Base-by-base conservation (phyloP, 805 yeast genomes). In the Sugiyamaella floridensis region DNA sequence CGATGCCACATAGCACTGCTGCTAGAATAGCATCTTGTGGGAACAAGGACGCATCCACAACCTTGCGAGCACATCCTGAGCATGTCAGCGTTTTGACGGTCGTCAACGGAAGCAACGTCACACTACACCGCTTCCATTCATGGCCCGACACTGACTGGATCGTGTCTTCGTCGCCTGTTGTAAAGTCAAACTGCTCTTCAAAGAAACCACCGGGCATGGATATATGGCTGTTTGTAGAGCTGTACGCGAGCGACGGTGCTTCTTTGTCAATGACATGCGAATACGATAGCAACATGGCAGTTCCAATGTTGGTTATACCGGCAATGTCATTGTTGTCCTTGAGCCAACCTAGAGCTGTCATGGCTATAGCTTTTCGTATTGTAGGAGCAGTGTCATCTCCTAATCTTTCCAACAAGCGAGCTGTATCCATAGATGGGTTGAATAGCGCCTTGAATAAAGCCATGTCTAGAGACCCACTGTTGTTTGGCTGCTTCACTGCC, bases 41-140 rank as follows among this genome's bases (percentile, higher is more conserved):
- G n/a, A 32, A 14, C 37, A 32, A 14, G 12, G 37, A 32, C 37
- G 48, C 42, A 26, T 41, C 43, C 4, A 58, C 34, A 15, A 62
- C 53, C 45, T 59, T 57, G 20, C 65, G 28, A 12, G 53, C 53
- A 55, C 71, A 69, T 15, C 64, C 64, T 16, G 47, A 40, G 55
- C 69, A 69, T 2, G 62, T 54, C 45, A 55, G 52, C n/a, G 55
- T 50, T 19, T 60, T 57, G 11, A 62, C 55, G 26, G 55, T 53
- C 45, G 60, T 56, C 16, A 70, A 41, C 1, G 74, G 74, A 40
- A 68, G 51, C 40, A 70, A 49, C 1, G 73, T 68, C 12, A 66
- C 43, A 14, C 66, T 52, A 52, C 74, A 70, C 29, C 74, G 59
- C 22, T 56, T 54, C 74, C 74, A 70, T 2, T 44, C 19, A 29